Evolutionary conservation across 1,139 yeast genomes (phyloP).

Genomic region (Yamadazyma kanchanaburiensis): DNA sequence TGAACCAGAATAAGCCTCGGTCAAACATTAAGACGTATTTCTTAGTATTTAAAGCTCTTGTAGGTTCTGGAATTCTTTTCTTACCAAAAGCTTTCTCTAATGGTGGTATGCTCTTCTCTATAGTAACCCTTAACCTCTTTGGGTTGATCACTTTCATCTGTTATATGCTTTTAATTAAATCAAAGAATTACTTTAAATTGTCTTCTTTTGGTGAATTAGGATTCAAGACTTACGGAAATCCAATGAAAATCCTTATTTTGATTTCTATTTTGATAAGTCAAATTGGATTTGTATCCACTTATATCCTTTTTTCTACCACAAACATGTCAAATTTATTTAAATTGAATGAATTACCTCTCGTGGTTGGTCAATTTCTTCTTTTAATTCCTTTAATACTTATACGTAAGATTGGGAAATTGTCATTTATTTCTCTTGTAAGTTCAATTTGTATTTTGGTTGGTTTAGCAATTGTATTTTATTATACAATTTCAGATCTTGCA

Average conservation of each 20-base stretch:
- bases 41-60: slow-evolving; percentile 64
- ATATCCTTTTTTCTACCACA: slow-evolving; percentile 69
- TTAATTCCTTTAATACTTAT: slow-evolving; percentile 69
- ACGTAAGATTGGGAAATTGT: slow-evolving; percentile 67
- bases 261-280: slow-evolving; percentile 66
- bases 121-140: slow-evolving; percentile 49
- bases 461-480: slow-evolving; percentile 58
- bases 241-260: slow-evolving; percentile 56
- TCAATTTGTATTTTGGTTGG: slow-evolving; percentile 66
- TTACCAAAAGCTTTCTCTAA: slow-evolving; percentile 70
- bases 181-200: slow-evolving; percentile 57
- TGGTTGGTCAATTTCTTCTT: slow-evolving; percentile 52
- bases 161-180: slow-evolving; percentile 56
- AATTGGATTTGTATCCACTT: slow-evolving; percentile 76
- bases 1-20: slow-evolving; percentile 33
- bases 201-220: slow-evolving; percentile 79
- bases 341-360: slow-evolving; percentile 20
- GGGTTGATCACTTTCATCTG: slow-evolving; percentile 70
- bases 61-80: slow-evolving; percentile 78
- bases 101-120: slow-evolving; percentile 67
- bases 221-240: slow-evolving; percentile 53
- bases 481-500: slow-evolving; percentile 45
- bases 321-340: slow-evolving; percentile 51
- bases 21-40: slow-evolving; percentile 65
- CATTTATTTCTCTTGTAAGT: slow-evolving; percentile 64